Evolutionary conservation across 2,329 filamentous ascomycete species (phyloP), one percentile per base, ranked within the genome.

Genomic region (Berkeleyomyces rouxiae): DNA sequence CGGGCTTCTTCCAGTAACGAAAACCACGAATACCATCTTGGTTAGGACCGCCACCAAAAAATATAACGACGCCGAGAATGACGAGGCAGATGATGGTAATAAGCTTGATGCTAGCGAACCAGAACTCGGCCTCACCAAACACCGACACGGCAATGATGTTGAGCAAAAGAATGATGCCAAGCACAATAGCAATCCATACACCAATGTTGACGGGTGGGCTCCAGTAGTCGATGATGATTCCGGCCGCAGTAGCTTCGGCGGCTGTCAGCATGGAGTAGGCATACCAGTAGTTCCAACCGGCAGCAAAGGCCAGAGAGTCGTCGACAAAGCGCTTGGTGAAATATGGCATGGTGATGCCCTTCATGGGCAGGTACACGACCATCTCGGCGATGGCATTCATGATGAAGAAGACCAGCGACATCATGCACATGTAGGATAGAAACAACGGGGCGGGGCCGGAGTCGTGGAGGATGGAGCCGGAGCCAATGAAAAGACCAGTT

Each of bases 391-490:
- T 72, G 64, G 72, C 68, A 70, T 81, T 80, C 79, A 81, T 81
- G 62, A 81, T 72, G 61, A 75, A 71, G 75, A 77, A 82, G 36
- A 82, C 78, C 7, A 81, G 68, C 2, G 73, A 36, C 74, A 79
- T 80, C 78, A 81, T 80, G 66, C 74, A 75, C 5, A 80, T 67
- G 70, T 88, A 90, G 33, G 81, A 83, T 71, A 90, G 83, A 70
- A 90, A 79, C 13, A 90, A 73, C 0, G 86, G 84, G 4, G 84
- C 85, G 2, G 83, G 83, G 1, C 83, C 83, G 37, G 79, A 78
- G 7, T 74, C 72, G 42, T 77, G 74, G 61, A 85, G 73, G 61
- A 83, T 81, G 64, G 72, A 72, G 33, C 82, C 82, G 44, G 80
- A 82, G 63, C 82, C 81, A 65, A 86, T 77, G 70, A 85, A 85